These are phyloP conservation scores for Trametes versicolor DNA, from an alignment of 1,284 basidiomycete species.

Conservation along the genomic window DNA sequence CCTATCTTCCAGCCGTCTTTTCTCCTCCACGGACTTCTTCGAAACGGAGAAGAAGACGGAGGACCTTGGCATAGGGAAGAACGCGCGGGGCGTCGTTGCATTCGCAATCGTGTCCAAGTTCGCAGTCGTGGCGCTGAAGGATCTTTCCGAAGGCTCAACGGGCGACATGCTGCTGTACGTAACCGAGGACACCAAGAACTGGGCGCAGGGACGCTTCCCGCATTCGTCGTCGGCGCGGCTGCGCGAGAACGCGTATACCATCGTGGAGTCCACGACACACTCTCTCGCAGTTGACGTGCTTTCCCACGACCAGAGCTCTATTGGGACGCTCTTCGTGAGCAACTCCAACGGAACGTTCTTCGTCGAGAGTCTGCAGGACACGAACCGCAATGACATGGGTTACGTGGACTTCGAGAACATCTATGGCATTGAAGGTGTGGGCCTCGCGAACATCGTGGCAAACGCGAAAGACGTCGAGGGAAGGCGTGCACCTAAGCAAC, in stretches of 20 bases:
- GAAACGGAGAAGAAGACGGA: conserved; percentile 68
- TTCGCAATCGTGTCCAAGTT: conserved; percentile 93
- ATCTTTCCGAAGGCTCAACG: conserved; percentile 56
- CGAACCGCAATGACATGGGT: conserved; percentile 88
- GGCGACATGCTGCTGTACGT: conserved; percentile 89
- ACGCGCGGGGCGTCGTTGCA: conserved; percentile 86
- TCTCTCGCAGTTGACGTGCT: conserved; percentile 96
- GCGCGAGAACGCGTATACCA: conserved; percentile 93
- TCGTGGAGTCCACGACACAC: conserved; percentile 93
- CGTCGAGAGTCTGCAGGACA: conserved; percentile 90
- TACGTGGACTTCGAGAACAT: conserved; percentile 95
- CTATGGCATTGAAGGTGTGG: conserved; percentile 93
- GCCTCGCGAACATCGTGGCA: conserved; percentile 87
- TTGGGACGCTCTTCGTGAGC: conserved; percentile 94
- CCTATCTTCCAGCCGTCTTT: conserved; percentile 78
- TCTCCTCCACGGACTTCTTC: conserved; percentile 88
- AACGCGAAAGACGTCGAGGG: conserved; percentile 87
- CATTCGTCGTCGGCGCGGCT: conserved; percentile 84
- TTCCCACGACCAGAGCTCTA: conserved; percentile 73
- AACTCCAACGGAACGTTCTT: conserved; percentile 97
- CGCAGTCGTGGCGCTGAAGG: conserved; percentile 87
- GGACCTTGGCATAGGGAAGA: conserved; percentile 86
- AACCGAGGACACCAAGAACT: conserved; percentile 80
- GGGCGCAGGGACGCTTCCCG: conserved; percentile 88
- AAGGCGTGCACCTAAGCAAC: conserved; percentile 67